A percentile compares a stretch with the other conserved stretches of the same genome.
These are phyloP conservation scores for Coniosporium apollinis DNA, from an alignment of 495 filamentous ascomycete species.

Conservation along the genomic window DNA sequence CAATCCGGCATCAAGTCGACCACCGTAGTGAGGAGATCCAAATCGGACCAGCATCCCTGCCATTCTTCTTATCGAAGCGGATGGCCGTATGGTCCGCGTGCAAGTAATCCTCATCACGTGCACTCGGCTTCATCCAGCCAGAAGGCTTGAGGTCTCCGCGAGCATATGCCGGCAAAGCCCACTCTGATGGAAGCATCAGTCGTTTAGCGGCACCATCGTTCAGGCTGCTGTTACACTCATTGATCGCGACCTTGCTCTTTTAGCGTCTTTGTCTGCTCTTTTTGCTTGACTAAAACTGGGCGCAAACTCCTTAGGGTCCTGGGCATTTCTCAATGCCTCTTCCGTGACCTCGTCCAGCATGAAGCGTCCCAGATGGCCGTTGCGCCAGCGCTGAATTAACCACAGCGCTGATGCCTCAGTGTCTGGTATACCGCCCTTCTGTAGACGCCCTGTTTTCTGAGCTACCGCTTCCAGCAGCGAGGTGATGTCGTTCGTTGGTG, in stretches of 20 bases:
- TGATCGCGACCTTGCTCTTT: constrained; percentile 7
- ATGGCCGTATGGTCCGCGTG: too few species aligned
- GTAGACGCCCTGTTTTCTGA: constrained; percentile 53
- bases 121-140: too few species aligned
- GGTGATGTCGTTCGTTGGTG: constrained; percentile 67
- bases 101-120: too few species aligned
- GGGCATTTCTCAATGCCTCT: constrained; percentile 29
- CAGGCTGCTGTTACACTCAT: too few species aligned
- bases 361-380: constrained; percentile 58
- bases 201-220: too few species aligned
- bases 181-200: too few species aligned
- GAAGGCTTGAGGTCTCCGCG: too few species aligned
- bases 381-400: constrained; percentile 71
- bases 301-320: constrained; percentile 6
- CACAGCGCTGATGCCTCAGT: constrained; percentile 61
- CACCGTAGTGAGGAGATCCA: too few species aligned
- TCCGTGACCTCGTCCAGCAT: constrained; percentile 60
- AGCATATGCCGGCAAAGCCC: too few species aligned
- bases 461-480: constrained; percentile 53
- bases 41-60: too few species aligned
- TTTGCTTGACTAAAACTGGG: constrained; percentile 21
- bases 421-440: constrained; percentile 56
- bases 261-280: constrained; percentile 19
- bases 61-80: too few species aligned
- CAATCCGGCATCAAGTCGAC: too few species aligned